phyloP scores from a whole-genome alignment of 2,329 filamentous ascomycete species.

The Aspergillus carbonarius region DNA sequence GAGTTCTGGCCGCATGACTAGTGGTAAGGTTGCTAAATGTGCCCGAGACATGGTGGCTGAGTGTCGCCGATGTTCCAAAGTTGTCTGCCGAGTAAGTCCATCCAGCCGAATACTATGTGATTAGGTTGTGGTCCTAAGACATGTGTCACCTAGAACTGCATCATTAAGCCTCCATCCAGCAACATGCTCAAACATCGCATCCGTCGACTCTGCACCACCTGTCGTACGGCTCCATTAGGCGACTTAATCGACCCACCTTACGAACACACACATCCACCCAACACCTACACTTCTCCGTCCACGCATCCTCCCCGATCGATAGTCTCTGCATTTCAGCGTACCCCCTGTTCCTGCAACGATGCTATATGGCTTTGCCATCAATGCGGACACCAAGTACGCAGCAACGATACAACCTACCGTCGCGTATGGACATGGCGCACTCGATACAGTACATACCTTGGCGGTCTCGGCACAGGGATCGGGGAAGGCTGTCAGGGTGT shows the following conservation, averaged over 20 bases:
- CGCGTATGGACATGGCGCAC: constrained; percentile 86
- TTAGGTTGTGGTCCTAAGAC: constrained; percentile 7
- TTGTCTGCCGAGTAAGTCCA: constrained; percentile 75
- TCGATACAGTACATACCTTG: constrained; percentile 73
- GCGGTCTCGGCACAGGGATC: constrained; percentile 81
- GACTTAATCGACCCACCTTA: constrained; percentile 28
- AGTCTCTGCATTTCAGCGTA: constrained; percentile 51
- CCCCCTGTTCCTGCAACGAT: constrained; percentile 57
- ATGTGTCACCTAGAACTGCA: constrained; percentile 69
- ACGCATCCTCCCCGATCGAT: constrained; percentile 45
- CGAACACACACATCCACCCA: constrained; percentile 33
- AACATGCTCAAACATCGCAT: constrained; percentile 70
- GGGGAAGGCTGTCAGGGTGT: constrained; percentile 87
- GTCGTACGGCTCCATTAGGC: constrained; percentile 67
- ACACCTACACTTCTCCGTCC: not conserved
- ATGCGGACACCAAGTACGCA: constrained; percentile 69
- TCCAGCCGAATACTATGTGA: not conserved
- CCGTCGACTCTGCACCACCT: constrained; percentile 75
- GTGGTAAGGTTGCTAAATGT: constrained; percentile 73
- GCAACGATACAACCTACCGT: constrained; percentile 58
- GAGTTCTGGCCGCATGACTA: constrained; percentile 46
- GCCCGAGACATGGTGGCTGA: constrained; percentile 83
- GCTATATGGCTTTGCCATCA: constrained; percentile 80
- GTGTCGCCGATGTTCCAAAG: constrained; percentile 72
- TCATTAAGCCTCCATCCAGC: constrained; percentile 74